Conservation (phyloP, 169 alveolate genomes). For the Cyclospora cayetanensis region DNA sequence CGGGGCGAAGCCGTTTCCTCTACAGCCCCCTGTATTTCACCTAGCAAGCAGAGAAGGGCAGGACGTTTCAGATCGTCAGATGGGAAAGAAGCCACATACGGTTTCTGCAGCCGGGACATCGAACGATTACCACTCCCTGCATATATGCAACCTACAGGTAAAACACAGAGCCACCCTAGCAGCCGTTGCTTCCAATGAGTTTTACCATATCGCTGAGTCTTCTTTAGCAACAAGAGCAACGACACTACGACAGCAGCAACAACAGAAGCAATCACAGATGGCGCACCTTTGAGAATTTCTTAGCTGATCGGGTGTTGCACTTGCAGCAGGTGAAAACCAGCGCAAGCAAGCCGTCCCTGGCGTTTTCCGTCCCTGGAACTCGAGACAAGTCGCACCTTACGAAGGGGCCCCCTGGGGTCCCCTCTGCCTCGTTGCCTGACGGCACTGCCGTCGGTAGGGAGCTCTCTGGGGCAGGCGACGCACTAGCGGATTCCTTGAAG, state of each 20-base stretch:
- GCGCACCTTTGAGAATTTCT: constrained; percentile 19
- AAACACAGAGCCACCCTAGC: too few relatives aligned
- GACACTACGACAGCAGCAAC: not conserved
- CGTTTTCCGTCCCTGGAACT: constrained; percentile 28
- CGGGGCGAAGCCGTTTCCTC: not conserved
- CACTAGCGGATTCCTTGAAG: too few relatives aligned
- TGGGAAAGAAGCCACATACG: not conserved
- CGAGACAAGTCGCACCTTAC: not conserved
- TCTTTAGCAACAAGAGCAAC: not conserved
- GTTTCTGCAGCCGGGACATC: constrained; percentile 30
- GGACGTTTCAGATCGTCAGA: too few relatives aligned
- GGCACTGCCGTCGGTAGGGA: too few relatives aligned
- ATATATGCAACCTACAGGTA: not conserved
- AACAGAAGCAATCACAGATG: not conserved
- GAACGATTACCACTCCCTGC: constrained; percentile 35
- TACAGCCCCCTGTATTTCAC: too few relatives aligned
- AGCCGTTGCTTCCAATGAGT: too few relatives aligned
- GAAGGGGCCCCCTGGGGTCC: not conserved
- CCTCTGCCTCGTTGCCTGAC: too few relatives aligned
- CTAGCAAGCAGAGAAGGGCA: too few relatives aligned
- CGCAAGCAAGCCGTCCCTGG: not conserved
- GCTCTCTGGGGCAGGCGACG: too few relatives aligned
- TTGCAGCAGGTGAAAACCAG: constrained; percentile 29
- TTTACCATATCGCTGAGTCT: too few relatives aligned
- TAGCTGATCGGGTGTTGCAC: constrained; percentile 17